These are phyloP conservation scores for Fusarium tuaranense DNA, from an alignment of 2,329 filamentous ascomycete genomes.

Conservation along the genomic window DNA sequence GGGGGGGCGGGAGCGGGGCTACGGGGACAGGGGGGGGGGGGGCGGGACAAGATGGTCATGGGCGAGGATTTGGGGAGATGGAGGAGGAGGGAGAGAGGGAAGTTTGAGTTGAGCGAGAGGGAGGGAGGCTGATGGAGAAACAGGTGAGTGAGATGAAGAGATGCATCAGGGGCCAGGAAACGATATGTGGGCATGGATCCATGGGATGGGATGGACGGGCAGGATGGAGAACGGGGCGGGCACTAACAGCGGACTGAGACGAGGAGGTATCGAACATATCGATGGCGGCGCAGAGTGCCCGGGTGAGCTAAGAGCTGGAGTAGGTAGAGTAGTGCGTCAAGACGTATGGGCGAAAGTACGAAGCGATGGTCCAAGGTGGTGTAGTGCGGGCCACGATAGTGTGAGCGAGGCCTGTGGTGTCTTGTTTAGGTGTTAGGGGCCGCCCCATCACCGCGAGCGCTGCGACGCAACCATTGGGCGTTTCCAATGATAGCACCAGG, in stretches of 20 bases:
- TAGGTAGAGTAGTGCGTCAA: conserved; percentile 6
- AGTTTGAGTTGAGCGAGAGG: conserved; percentile 9
- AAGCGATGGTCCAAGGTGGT: conserved; percentile 33
- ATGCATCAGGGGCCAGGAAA: conserved; percentile 31
- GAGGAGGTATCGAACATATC: conserved; percentile 29
- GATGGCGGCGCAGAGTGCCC: conserved; percentile 33
- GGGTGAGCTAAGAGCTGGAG: conserved; percentile 17
- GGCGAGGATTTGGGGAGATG: conserved; percentile 27
- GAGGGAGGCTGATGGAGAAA: conserved; percentile 24
- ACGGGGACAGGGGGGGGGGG: no score
- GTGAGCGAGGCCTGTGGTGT: conserved; percentile 9
- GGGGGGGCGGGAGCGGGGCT: no score
- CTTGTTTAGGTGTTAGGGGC: conserved; percentile 22
- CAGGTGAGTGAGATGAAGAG: conserved; percentile 34
- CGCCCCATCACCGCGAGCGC: conserved; percentile 18
- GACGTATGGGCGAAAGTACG: conserved; percentile 20
- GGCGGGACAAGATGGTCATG: no score
- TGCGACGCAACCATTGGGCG: conserved; percentile 17
- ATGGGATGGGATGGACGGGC: conserved; percentile 28
- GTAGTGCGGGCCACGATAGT: conserved; percentile 31
- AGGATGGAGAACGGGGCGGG: conserved; percentile 40
- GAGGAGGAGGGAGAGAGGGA: conserved; percentile 20
- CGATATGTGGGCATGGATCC: conserved; percentile 17
- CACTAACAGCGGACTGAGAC: conserved; percentile 37
- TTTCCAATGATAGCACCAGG: conserved; percentile 9